Conservation (phyloP, 129 eudicot genomes). For the Artemisia tridentata region DNA sequence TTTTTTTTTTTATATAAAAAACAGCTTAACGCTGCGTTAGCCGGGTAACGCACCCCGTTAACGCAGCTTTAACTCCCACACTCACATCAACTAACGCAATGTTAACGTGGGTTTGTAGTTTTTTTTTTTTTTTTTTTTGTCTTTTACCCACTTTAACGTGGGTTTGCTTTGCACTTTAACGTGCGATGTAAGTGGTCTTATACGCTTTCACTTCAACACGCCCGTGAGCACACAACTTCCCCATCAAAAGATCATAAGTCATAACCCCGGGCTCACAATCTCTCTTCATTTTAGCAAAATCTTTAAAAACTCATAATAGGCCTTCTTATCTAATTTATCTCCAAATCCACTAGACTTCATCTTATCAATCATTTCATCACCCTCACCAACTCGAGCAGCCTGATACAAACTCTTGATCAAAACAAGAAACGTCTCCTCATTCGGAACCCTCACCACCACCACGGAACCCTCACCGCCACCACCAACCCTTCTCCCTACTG, state of each 20-base stretch:
- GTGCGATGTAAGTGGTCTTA: too few relatives aligned
- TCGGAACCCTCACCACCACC: constrained; percentile 95
- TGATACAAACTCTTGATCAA: constrained; percentile 85
- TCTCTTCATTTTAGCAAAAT: constrained; percentile 70
- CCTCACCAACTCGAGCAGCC: constrained; percentile 90
- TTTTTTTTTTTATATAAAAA: too few relatives aligned
- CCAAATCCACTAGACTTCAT: constrained; percentile 89
- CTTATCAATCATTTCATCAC: constrained; percentile 91
- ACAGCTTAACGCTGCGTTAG: too few relatives aligned
- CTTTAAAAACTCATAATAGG: constrained; percentile 60
- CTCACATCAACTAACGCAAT: too few relatives aligned
- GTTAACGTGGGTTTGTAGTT: too few relatives aligned
- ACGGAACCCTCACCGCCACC: too few relatives aligned
- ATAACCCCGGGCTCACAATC: constrained; percentile 70
- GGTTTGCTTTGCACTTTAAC: too few relatives aligned
- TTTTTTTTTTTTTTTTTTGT: too few relatives aligned
- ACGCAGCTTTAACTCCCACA: too few relatives aligned
- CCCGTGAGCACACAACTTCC: constrained; percentile 74
- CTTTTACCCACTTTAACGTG: too few relatives aligned
- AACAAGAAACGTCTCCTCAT: constrained; percentile 70
- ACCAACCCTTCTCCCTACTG: too few relatives aligned
- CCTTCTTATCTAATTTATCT: constrained; percentile 59
- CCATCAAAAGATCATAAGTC: constrained; percentile 85
- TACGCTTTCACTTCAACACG: constrained; percentile 63
- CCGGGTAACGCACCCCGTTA: too few relatives aligned